Evolutionary conservation across 306 rosid species (phyloP).

Genomic region (Malus orientalis): DNA sequence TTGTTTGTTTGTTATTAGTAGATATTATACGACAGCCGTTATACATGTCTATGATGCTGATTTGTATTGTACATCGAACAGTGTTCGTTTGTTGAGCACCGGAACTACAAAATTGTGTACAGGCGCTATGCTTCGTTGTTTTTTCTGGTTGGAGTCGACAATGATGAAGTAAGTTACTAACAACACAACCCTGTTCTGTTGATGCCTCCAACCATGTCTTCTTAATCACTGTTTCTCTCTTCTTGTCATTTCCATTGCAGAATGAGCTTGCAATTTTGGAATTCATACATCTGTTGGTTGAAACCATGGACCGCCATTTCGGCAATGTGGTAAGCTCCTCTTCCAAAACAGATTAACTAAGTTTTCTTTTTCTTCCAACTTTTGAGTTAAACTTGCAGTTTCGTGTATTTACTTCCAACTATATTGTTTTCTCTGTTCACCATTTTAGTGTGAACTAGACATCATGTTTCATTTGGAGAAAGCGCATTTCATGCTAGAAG

Average conservation of each 20-base stretch:
- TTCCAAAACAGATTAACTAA: neutral
- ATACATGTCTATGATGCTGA: slow-evolving; percentile 14
- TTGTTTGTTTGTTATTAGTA: neutral
- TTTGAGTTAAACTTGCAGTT: neutral
- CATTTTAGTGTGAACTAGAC: slow-evolving; percentile 89
- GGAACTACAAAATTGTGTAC: slow-evolving; percentile 91
- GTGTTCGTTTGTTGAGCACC: slow-evolving; percentile 98
- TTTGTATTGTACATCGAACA: slow-evolving; percentile 31
- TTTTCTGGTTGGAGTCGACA: slow-evolving; percentile 94
- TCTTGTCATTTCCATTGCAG: slow-evolving; percentile 36
- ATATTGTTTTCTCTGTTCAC: neutral
- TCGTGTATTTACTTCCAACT: neutral
- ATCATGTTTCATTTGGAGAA: slow-evolving; percentile 98
- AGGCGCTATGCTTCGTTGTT: slow-evolving; percentile 92
- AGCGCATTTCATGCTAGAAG: slow-evolving; percentile 96
- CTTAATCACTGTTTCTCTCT: neutral
- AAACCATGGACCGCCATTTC: slow-evolving; percentile 95
- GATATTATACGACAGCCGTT: neutral
- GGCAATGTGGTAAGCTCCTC: slow-evolving; percentile 76
- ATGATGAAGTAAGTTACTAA: slow-evolving; percentile 55
- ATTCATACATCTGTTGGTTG: slow-evolving; percentile 87
- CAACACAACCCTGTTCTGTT: neutral
- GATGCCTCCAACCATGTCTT: neutral
- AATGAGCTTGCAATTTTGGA: slow-evolving; percentile 92
- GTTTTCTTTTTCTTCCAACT: neutral